Percentiles rank a stretch among this genome's conserved stretches.
These are phyloP conservation scores for Talaromyces rugulosus DNA, from an alignment of 2,329 filamentous ascomycete genomes.

Conservation along the genomic window DNA sequence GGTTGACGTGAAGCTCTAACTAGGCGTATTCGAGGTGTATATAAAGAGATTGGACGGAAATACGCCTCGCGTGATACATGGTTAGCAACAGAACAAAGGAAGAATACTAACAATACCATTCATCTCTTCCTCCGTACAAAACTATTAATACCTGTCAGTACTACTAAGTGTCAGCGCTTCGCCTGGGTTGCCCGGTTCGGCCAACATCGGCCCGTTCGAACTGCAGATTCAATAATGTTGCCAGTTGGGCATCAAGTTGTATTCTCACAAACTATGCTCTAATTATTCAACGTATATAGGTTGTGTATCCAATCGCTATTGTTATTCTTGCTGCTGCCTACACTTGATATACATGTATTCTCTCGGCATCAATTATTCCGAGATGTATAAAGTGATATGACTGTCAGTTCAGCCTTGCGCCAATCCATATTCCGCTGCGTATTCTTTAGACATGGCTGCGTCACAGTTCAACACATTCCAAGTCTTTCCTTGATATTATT, in stretches of 20 bases:
- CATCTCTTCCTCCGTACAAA: neutral
- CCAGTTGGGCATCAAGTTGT: neutral
- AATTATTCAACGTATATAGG: neutral
- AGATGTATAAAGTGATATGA: neutral
- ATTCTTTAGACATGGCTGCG: neutral
- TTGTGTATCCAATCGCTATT: neutral
- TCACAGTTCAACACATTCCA: neutral
- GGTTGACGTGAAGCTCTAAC: no score
- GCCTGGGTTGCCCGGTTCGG: neutral
- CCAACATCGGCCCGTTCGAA: neutral
- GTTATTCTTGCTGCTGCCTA: neutral
- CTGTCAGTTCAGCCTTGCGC: no score
- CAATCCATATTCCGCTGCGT: no score
- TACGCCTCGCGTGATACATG: no score
- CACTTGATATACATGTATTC: neutral
- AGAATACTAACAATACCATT: neutral
- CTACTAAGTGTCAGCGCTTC: neutral
- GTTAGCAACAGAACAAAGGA: no score
- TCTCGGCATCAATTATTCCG: neutral
- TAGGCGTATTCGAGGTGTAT: no score
- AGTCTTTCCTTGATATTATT: neutral
- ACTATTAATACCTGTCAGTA: neutral
- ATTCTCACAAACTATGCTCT: neutral
- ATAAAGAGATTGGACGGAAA: no score
- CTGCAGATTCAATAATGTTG: neutral